Conservation (phyloP, 2,329 filamentous ascomycete genomes). For the Penicillium sp. region DNA sequence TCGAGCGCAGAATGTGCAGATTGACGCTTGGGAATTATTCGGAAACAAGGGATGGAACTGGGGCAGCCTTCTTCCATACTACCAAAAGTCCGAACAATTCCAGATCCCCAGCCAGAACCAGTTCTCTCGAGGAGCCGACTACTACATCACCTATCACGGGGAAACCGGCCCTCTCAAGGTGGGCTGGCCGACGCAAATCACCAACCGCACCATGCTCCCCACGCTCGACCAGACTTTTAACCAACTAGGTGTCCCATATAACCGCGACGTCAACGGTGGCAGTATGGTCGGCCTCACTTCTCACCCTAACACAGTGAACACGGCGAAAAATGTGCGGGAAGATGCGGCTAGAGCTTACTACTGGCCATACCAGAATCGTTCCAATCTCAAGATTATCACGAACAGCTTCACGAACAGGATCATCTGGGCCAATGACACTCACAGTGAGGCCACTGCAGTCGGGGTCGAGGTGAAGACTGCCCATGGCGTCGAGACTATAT, state of each 20-base stretch:
- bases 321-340: conserved; percentile 42
- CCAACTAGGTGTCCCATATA: conserved; percentile 42
- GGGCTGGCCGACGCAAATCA: conserved; percentile 28
- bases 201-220: conserved; percentile 28
- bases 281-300: conserved; percentile 48
- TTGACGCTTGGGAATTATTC: conserved; percentile 41
- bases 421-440: conserved; percentile 35
- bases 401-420: conserved; percentile 48
- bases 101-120: conserved; percentile 29
- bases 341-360: conserved; percentile 55
- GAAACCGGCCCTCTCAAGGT: conserved; percentile 33
- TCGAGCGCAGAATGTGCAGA: conserved; percentile 40
- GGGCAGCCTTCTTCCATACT: conserved; percentile 35
- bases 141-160: conserved; percentile 33
- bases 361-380: conserved; percentile 44
- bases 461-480: conserved; percentile 34
- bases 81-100: conserved; percentile 34
- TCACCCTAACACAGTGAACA: conserved; percentile 48
- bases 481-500: conserved; percentile 29
- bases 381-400: conserved; percentile 49
- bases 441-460: conserved; percentile 25
- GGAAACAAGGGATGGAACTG: conserved; percentile 40
- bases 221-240: conserved; percentile 44
- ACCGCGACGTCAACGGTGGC: conserved; percentile 49
- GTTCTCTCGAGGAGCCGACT: conserved; percentile 29